These are phyloP conservation scores for Penicillium digitatum DNA, from an alignment of 2,329 filamentous ascomycete species.

Conservation along the genomic window DNA sequence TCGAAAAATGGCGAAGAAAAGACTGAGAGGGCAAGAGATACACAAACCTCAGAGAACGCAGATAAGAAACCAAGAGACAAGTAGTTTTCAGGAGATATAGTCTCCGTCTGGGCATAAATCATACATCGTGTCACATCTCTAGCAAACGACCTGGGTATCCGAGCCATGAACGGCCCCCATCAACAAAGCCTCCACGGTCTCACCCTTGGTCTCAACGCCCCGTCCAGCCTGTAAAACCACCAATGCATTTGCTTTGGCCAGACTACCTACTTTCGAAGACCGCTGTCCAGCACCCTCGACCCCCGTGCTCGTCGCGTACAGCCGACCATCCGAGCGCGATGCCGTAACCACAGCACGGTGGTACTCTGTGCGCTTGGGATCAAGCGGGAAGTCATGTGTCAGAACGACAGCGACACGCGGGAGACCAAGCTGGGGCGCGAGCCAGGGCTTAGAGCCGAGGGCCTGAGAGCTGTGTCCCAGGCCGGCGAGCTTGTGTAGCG, in stretches of 20 bases:
- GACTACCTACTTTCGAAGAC: constrained; percentile 82
- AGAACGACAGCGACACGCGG: constrained; percentile 68
- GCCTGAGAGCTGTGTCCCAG: constrained; percentile 40
- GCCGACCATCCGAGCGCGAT: constrained; percentile 57
- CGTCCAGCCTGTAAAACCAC: constrained; percentile 54
- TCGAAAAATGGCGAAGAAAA: background rate
- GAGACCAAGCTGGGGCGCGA: constrained; percentile 60
- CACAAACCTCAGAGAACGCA: constrained; percentile 1
- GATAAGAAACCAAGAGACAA: background rate
- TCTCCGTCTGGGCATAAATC: constrained; percentile 3
- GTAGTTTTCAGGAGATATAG: constrained; percentile 10
- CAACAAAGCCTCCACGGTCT: constrained; percentile 70
- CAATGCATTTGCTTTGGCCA: constrained; percentile 83
- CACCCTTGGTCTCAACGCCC: constrained; percentile 63
- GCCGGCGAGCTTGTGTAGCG: constrained; percentile 72
- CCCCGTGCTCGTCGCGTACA: constrained; percentile 79
- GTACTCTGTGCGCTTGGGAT: constrained; percentile 77
- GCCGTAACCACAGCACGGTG: constrained; percentile 75
- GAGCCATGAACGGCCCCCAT: constrained; percentile 56
- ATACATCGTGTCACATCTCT: constrained; percentile 8
- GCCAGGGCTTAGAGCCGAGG: constrained; percentile 30
- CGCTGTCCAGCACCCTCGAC: constrained; percentile 60
- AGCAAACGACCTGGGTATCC: constrained; percentile 20
- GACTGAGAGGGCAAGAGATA: background rate
- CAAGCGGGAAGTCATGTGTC: constrained; percentile 68